Evolutionary conservation across 2,329 filamentous ascomycete species (phyloP), one percentile per base, ranked within the genome.

Genomic region (Lasiodiplodia theobromae): DNA sequence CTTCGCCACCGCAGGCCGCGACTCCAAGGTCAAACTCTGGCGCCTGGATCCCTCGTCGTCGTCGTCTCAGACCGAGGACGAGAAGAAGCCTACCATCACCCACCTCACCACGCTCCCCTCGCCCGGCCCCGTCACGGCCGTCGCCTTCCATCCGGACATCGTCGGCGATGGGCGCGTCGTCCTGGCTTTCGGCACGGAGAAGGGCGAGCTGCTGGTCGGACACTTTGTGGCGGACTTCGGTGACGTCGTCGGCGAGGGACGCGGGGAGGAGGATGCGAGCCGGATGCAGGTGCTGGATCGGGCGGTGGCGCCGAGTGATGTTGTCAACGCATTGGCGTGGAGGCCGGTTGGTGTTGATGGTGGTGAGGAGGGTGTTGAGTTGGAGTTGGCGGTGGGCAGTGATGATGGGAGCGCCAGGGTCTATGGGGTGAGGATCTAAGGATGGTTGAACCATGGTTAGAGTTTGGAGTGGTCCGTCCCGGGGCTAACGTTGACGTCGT

Each of bases 1-100:
- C 34, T 99, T 99, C 79, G 91, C 92, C 14, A 99, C 96, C 0
- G 95, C 94, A 1, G 93, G 94, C 3, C 86, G 96, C 73, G 96
- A 99, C 79, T 98, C 96, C 82, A 86, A 86, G 31, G 89, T 97
- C 63, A 89, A 87, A 72, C 76, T 89, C 44, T 90, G 88, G 88
- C 76, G 76, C 53, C 68, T 84, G 4, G 34, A 49, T 0, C 74
- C 69, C 3, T 71, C 67, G 4, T 69, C 70, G 4, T 70, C 70
- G 1, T 7, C 14, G 2, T 14, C 34, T n/a, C 37, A 37, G 10
- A 21, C 6, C 14, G 28, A 11, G 7, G 8, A 37, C 25, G 21
- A 63, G 16, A 40, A 23, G 1, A 12, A 16, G 1, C 7, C 31
- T n/a, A 18, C 7, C 16, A 37, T 67, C 16, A 70, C 75, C 6